Evolutionary conservation across 1,284 basidiomycete species (phyloP).

Genomic region (Agaricales sp.): DNA sequence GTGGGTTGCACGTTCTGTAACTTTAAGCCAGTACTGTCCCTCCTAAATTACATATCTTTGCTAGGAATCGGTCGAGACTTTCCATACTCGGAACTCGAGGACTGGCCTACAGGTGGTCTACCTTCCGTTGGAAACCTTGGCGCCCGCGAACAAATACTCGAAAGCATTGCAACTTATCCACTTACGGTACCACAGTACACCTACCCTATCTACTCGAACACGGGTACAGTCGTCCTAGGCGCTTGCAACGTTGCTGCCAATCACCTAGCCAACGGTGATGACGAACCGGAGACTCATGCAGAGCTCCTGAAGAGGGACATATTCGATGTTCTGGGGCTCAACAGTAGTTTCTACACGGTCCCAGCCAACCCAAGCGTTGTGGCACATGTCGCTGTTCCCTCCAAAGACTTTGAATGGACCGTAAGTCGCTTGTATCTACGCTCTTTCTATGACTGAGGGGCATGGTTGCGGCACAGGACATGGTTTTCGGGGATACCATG

Average conservation of each 20-base stretch:
- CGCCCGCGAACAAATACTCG: slow-evolving; percentile 20
- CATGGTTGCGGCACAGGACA: too few species aligned
- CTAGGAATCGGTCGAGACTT: slow-evolving; percentile 33
- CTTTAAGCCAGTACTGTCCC: too few species aligned
- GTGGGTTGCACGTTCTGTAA: too few species aligned
- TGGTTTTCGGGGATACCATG: too few species aligned
- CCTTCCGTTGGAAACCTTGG: too few species aligned
- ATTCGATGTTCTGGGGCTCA: slow-evolving; percentile 30
- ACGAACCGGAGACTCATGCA: slow-evolving; percentile 23
- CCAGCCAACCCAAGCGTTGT: slow-evolving; percentile 18
- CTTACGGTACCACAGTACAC: slow-evolving; percentile 30
- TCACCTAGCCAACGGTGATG: slow-evolving; percentile 14
- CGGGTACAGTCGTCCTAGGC: slow-evolving; percentile 30
- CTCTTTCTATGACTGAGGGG: too few species aligned
- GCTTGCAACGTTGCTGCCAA: slow-evolving; percentile 32
- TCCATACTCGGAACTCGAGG: slow-evolving; percentile 26
- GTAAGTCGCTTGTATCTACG: too few species aligned
- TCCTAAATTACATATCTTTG: slow-evolving; percentile 9
- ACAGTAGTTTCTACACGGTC: slow-evolving; percentile 26
- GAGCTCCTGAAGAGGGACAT: slow-evolving; percentile 32
- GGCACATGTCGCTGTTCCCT: slow-evolving; percentile 24
- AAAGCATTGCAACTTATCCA: slow-evolving; percentile 23
- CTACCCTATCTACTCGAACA: slow-evolving; percentile 40
- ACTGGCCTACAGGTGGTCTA: slow-evolving; percentile 27
- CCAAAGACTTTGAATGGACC: slow-evolving; percentile 17